Percentiles rank a stretch among this genome's conserved stretches.
phyloP scores from a whole-genome alignment of 2,329 filamentous ascomycete genomes.

The Verticillium tricorpus region DNA sequence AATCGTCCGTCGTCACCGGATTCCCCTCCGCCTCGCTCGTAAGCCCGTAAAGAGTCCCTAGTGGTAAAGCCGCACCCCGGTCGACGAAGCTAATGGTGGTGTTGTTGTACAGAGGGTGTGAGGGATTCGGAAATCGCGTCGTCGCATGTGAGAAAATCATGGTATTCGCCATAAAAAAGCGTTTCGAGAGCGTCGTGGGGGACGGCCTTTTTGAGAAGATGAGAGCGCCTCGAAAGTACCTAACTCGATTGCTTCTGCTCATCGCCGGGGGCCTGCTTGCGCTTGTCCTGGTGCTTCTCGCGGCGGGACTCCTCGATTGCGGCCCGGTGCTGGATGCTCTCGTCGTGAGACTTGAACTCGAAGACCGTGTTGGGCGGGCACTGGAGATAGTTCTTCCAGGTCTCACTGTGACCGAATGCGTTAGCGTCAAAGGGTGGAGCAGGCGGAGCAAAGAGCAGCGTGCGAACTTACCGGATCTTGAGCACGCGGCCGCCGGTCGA shows the following conservation, averaged over 20 bases:
- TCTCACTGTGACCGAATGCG: constrained; percentile 61
- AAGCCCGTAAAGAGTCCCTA: background rate
- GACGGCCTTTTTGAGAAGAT: background rate
- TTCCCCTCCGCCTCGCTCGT: background rate
- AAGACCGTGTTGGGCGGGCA: constrained; percentile 87
- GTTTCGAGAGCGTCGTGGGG: background rate
- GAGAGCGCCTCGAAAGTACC: background rate
- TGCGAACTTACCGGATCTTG: constrained; percentile 77
- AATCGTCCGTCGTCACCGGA: background rate
- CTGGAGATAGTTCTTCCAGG: constrained; percentile 82
- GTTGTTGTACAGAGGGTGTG: background rate
- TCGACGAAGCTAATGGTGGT: background rate
- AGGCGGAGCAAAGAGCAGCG: constrained; percentile 4
- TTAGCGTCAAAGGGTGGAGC: background rate
- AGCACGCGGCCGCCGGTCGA: constrained; percentile 90
- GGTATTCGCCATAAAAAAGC: background rate
- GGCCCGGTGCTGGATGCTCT: constrained; percentile 87
- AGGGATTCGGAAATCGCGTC: background rate
- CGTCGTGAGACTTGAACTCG: constrained; percentile 93
- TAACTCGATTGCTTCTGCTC: constrained; percentile 7
- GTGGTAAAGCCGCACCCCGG: background rate
- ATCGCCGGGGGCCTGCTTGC: constrained; percentile 30
- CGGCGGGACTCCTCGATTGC: constrained; percentile 89
- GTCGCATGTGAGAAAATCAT: background rate
- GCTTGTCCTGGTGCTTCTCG: constrained; percentile 62